Conservation (phyloP, 768 basidiomycete species). For the Auriscalpium microsporum region DNA sequence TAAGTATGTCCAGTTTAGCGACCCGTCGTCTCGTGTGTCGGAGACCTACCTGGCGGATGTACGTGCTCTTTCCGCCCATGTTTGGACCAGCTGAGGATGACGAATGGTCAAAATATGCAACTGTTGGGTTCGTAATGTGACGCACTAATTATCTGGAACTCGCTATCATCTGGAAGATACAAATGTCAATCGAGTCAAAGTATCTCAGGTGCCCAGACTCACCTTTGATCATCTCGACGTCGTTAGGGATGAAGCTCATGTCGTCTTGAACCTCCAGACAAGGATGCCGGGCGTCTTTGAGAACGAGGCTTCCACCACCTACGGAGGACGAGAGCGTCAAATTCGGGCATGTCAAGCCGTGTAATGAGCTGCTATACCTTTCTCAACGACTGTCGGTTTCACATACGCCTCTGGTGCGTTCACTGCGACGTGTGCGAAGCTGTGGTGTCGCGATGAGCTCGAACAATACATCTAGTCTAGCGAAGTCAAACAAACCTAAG, state of each 20-base stretch:
- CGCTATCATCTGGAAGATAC: conserved; percentile 53
- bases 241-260: conserved; percentile 90
- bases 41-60: conserved; percentile 70
- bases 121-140: not conserved
- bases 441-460: conserved; percentile 20
- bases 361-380: conserved; percentile 40
- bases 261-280: conserved; percentile 96
- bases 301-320: conserved; percentile 75
- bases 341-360: not conserved
- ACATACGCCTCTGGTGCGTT: conserved; percentile 84
- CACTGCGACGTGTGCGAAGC: conserved; percentile 86
- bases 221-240: conserved; percentile 91
- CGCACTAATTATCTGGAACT: conserved; percentile 92
- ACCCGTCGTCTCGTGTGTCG: not conserved
- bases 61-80: conserved; percentile 98
- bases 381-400: conserved; percentile 72
- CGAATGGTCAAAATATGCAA: not conserved
- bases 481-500: conserved; percentile 45
- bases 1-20: conserved; percentile 20
- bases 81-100: conserved; percentile 75
- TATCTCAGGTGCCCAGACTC: not conserved
- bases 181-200: not conserved
- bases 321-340: not conserved
- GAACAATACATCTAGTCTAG: not conserved
- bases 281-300: conserved; percentile 88